phyloP scores from a whole-genome alignment of 2,329 filamentous ascomycete species.

The Exophiala bonariae region DNA sequence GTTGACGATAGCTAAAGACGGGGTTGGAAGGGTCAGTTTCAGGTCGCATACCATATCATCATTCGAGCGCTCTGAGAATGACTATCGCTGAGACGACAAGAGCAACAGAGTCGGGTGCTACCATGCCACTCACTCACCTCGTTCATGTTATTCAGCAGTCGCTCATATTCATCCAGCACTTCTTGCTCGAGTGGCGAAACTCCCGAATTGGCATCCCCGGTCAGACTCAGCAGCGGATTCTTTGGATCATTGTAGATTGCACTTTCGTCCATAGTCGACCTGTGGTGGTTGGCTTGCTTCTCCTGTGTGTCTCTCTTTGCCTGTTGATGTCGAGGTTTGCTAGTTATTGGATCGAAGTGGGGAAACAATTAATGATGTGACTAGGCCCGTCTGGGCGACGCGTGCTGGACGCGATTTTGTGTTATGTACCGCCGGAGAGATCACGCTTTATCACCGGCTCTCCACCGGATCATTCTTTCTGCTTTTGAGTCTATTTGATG shows the following conservation, averaged over 20 bases:
- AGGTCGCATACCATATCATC: background rate
- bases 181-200: slow-evolving; percentile 77
- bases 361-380: too few relatives aligned
- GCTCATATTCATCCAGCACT: slow-evolving; percentile 89
- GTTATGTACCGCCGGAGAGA: too few relatives aligned
- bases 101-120: background rate
- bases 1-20: slow-evolving; percentile 56
- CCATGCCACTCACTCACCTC: slow-evolving; percentile 58
- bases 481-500: too few relatives aligned
- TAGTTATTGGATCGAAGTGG: too few relatives aligned
- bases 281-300: slow-evolving; percentile 3
- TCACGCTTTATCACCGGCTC: too few relatives aligned
- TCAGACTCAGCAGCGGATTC: slow-evolving; percentile 14
- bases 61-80: too few relatives aligned
- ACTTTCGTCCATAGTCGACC: slow-evolving; percentile 20
- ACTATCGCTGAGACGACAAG: background rate
- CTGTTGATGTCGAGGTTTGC: background rate
- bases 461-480: too few relatives aligned
- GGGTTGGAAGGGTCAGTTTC: slow-evolving; percentile 32
- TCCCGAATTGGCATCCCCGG: slow-evolving; percentile 11
- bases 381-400: too few relatives aligned
- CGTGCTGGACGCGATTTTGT: too few relatives aligned
- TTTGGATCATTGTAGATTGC: slow-evolving; percentile 14
- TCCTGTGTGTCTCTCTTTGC: slow-evolving; percentile 4
- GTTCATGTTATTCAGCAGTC: slow-evolving; percentile 86